These are phyloP conservation scores for Fremontodendron californicum DNA, from an alignment of 345 rosid genomes.

Conservation along the genomic window DNA sequence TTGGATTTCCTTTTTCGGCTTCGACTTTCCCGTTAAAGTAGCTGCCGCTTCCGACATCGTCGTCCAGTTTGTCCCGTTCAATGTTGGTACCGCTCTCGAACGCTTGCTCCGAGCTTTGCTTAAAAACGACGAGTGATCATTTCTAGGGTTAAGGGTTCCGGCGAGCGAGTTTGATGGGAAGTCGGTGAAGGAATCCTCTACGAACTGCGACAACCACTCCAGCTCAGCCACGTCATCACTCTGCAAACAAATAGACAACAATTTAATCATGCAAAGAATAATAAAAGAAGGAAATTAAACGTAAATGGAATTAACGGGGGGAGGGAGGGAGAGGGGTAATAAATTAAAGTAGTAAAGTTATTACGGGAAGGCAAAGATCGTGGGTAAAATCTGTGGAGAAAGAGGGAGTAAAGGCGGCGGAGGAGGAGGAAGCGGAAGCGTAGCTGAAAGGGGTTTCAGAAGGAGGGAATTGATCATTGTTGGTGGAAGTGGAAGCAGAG, in stretches of 20 bases:
- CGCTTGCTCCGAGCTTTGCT: conserved; percentile 55
- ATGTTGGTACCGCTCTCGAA: conserved; percentile 33
- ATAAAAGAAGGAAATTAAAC: not conserved
- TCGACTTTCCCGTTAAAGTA: conserved; percentile 22
- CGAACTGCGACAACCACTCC: conserved; percentile 80
- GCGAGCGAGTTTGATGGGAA: conserved; percentile 41
- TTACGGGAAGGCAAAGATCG: conserved; percentile 67
- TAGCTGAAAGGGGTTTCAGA: conserved; percentile 18
- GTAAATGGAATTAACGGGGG: not conserved
- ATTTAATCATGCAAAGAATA: not conserved
- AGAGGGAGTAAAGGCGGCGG: conserved; percentile 26
- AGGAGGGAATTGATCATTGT: conserved; percentile 25
- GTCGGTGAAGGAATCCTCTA: conserved; percentile 65
- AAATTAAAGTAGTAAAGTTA: not conserved
- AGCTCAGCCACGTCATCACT: conserved; percentile 79
- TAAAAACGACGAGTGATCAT: conserved; percentile 34
- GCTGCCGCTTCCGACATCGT: conserved; percentile 23
- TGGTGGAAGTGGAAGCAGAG: conserved; percentile 32
- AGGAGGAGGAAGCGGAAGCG: conserved; percentile 33
- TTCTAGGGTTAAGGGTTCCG: conserved; percentile 28
- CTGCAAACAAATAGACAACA: conserved; percentile 28
- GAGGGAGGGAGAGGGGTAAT: not conserved
- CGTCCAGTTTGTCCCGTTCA: conserved; percentile 26
- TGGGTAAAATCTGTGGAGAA: conserved; percentile 46
- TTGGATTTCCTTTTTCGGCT: conserved; percentile 31